Base-by-base conservation (phyloP, 352 stramenopile genomes). In the Phytophthora boehmeriae region DNA sequence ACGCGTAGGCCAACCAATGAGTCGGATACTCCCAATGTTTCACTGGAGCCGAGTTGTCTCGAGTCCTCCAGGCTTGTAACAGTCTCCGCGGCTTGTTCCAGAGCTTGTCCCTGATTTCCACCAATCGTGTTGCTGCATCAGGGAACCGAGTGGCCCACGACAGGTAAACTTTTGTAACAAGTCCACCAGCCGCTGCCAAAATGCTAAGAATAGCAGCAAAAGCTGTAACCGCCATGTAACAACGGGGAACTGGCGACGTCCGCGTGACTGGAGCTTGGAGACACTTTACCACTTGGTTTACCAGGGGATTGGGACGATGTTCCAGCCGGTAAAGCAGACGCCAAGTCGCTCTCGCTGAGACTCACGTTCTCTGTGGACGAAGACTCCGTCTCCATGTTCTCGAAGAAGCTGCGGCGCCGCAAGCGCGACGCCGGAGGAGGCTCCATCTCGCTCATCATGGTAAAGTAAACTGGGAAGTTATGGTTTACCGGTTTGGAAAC, bases 1-100 rank as follows among this genome's bases (percentile, higher is more conserved):
- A 82, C 34, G 73, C 79, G n/a, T 87, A 69, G 25, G 78, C 85
- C 59, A 91, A 69, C 70, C 71, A 91, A 25, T 85, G 73, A 3
- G 81, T 91, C 10, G 81, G 78, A 50, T 89, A 91, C 50, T 71
- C 77, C 68, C 75, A 91, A 51, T 86, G 71, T 51, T 88, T 89
- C 32, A 82, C 68, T 16, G 76, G 70, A 54, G 49, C 43, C 25
- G 50, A 50, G 2, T 55, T 50, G 20, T 75, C 63, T 27, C 59
- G 22, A 17, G 20, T 52, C 45, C 59, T 30, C 74, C 71, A 25
- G 27, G 30, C 39, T 54, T 63, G 19, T 71, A 43, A 57, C 68
- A 75, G 16, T 52, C 51, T 32, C 45, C 54, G 5, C 50, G 61
- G n/a, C 41, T 25, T 9, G 59, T 6, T 45, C 54, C 64, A 23